Conservation (phyloP, 257 asterid genomes). For the Jacaranda copaia region DNA sequence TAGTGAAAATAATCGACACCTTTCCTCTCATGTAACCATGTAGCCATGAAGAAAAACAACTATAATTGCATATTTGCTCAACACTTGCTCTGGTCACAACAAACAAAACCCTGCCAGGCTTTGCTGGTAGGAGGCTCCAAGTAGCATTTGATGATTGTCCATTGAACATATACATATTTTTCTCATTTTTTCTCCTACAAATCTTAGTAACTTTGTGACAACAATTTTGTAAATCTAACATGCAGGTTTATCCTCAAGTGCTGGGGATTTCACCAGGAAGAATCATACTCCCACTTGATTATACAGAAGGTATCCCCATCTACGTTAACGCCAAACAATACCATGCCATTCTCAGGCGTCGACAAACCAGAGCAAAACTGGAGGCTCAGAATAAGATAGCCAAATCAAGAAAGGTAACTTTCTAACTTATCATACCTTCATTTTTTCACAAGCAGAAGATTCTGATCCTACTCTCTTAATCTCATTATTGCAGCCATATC, state of each 20-base stretch:
- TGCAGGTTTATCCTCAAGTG: slow-evolving; percentile 68
- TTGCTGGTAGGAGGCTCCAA: too few relatives aligned
- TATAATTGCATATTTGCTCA: too few relatives aligned
- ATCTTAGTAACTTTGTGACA: not conserved
- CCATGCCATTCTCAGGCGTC: slow-evolving; percentile 79
- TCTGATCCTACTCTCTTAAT: not conserved
- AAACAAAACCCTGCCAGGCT: too few relatives aligned
- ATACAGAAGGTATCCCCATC: slow-evolving; percentile 60
- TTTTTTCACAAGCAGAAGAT: not conserved
- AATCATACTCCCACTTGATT: slow-evolving; percentile 65
- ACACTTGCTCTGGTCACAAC: too few relatives aligned
- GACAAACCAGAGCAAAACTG: slow-evolving; percentile 75
- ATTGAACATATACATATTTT: not conserved
- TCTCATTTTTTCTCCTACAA: not conserved
- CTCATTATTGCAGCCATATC: slow-evolving; percentile 58
- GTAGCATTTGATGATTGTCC: too few relatives aligned
- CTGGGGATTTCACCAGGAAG: slow-evolving; percentile 57
- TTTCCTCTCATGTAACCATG: too few relatives aligned
- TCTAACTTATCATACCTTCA: slow-evolving; percentile 2
- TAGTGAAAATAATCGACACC: too few relatives aligned
- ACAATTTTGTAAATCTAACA: slow-evolving; percentile 27
- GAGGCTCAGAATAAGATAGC: slow-evolving; percentile 65
- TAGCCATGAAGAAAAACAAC: too few relatives aligned
- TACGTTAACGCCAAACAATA: slow-evolving; percentile 82
- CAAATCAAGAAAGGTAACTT: slow-evolving; percentile 65